Evolutionary conservation across 192 early-diverging fungal genomes (phyloP), one percentile per base, ranked within the genome.

Genomic region (Coemansia umbellata): DNA sequence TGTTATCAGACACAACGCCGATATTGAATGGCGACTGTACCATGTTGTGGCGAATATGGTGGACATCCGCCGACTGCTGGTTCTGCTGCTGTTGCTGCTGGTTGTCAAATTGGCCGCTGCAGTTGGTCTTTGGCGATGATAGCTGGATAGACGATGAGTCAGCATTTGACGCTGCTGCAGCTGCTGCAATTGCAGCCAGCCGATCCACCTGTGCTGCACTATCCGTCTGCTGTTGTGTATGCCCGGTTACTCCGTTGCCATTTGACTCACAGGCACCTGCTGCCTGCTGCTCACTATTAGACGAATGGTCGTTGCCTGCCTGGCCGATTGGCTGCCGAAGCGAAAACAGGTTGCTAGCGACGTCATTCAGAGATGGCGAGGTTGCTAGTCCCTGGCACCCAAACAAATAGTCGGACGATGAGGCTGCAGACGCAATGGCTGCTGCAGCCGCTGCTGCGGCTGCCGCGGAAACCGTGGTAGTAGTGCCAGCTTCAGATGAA

Each of bases 341-440:
- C 21, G 71, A 67, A 42, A 69, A 76, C 37, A 76, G 40, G 30
- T 69, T 76, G 21, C 17, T 52, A 14, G 73, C 73, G 1, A 76
- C 73, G 8, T 64, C 67, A 37, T 76, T 76, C 4, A 75, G 49
- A 0, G 72, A 60, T 7, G 73, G 73, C 22, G 73, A 69, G 0
- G 47, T 45, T 5, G 58, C 17, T n/a, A 45, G 24, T 15, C 24
- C 10, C 8, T 45, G 43, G 26, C 43, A 45, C 1, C 43, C 43
- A 11, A 45, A 45, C 3, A 45, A 4, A 14, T 45, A 45, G 26
- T 15, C 43, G 14, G 43, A 45, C 9, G 43, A 45, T 11, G 43
- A 14, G 43, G 24, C 21, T 11, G 24, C 36, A 21, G 52, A 36
- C 3, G 53, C 31, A 0, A n/a, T 41, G 0, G 40, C 37, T 0